Conservation (phyloP, 352 stramenopile species). For the Phytopythium aichiense region DNA sequence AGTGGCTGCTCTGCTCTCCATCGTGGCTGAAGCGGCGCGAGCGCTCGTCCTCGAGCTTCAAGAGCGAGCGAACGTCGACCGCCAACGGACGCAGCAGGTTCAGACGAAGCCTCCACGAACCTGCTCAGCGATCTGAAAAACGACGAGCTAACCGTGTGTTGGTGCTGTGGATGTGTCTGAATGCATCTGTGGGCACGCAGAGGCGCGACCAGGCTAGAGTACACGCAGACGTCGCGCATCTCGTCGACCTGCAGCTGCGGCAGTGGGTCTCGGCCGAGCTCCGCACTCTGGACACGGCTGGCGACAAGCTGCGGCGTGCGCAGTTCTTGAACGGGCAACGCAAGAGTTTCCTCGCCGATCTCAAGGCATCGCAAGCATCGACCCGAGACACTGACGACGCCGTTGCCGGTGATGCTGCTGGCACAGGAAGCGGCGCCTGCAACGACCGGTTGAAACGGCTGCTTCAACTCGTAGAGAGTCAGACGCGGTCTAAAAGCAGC, state of each 20-base stretch:
- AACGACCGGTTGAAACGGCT: slow-evolving; percentile 4
- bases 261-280: slow-evolving; percentile 50
- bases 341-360: slow-evolving; percentile 31
- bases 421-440: neutral
- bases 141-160: neutral
- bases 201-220: slow-evolving; percentile 26
- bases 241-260: slow-evolving; percentile 52
- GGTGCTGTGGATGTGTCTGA: neutral
- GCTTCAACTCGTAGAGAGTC: neutral
- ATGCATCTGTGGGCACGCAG: slow-evolving; percentile 10
- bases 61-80: neutral
- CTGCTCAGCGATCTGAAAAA: neutral
- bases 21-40: neutral
- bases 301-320: slow-evolving; percentile 18
- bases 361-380: slow-evolving; percentile 19
- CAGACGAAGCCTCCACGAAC: neutral
- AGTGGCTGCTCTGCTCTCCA: neutral
- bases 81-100: neutral
- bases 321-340: slow-evolving; percentile 35
- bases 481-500: neutral
- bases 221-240: slow-evolving; percentile 31
- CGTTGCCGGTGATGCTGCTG: neutral
- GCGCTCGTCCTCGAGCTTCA: neutral
- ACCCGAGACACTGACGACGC: too few relatives aligned
- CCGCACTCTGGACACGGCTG: slow-evolving; percentile 4